Base-by-base conservation (phyloP, 768 basidiomycete genomes). In the Auricularia sp. region DNA sequence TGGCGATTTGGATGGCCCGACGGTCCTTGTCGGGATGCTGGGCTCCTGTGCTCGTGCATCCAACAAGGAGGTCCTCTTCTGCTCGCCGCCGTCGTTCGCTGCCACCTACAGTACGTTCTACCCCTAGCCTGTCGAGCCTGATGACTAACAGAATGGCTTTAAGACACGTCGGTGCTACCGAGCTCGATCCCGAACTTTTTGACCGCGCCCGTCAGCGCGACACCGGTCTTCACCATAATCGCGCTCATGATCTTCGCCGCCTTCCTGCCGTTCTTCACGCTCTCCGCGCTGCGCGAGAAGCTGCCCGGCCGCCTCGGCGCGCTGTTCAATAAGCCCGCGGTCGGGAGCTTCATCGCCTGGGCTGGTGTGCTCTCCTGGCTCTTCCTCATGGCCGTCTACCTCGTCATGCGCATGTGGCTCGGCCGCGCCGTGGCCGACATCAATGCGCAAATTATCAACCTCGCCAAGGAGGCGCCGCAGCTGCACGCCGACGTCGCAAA, bases 391-490 rank as follows among this genome's bases (percentile, higher is more conserved):
- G 89, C 89, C 85, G 66, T 36, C 77, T 71, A 36, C 53, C 29
- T 51, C 14, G 79, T 91, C 65, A 75, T 88, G 62, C 84, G 87
- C 66, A 88, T 92, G 83, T 90, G 86, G 83, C 90, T 90, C 66
- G 88, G 86, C 21, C 90, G 91, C 73, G 84, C 88, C 2, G 84
- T 86, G 0, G 81, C 86, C 62, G 89, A 90, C 70, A 91, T 92
- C 75, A 92, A 92, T 71, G 70, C 76, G 54, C 83, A 78, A 62
- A 84, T 91, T 62, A 66, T 76, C 33, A 72, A 79, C 8, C 80
- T 81, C 66, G 86, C 85, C 23, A 65, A 71, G 3, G 74, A 80
- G 64, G 86, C 81, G 3, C 86, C 87, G 1, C 75, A 83, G 39
- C 77, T 91, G 54, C 75, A 84, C 54, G 90, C 90, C 35, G 72